Conservation (phyloP, 83 land plant species). For the Picea mariana region DNA sequence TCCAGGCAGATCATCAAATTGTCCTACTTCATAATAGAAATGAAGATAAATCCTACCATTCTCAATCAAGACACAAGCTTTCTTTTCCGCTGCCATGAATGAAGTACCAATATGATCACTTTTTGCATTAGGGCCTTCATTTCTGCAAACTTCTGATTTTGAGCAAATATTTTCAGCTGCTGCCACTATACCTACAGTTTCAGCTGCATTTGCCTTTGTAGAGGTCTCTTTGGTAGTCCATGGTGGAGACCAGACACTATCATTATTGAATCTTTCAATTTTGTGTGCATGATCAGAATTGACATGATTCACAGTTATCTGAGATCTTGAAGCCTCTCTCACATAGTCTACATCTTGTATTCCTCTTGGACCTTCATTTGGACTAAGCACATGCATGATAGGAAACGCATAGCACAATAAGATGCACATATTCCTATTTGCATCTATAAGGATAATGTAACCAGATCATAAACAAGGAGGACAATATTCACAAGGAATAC, state of each 20-base stretch:
- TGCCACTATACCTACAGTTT: no score
- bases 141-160: neutral
- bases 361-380: neutral
- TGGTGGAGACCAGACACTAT: no score
- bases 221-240: no score
- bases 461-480: no score
- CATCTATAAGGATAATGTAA: neutral
- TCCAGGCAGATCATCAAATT: neutral
- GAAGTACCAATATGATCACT: neutral
- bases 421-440: neutral
- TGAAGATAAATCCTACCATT: neutral
- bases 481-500: no score
- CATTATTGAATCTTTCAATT: no score
- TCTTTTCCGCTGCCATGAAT: neutral
- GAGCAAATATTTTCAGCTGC: neutral
- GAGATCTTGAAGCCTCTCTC: no score
- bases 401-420: neutral
- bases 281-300: no score
- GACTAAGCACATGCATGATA: neutral
- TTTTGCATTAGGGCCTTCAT: neutral
- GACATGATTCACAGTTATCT: no score
- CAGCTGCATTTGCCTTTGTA: no score
- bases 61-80: neutral
- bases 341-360: neutral
- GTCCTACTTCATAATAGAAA: neutral